Conservation (phyloP, 257 asterid genomes). For the Jacaranda mimosifolia region DNA sequence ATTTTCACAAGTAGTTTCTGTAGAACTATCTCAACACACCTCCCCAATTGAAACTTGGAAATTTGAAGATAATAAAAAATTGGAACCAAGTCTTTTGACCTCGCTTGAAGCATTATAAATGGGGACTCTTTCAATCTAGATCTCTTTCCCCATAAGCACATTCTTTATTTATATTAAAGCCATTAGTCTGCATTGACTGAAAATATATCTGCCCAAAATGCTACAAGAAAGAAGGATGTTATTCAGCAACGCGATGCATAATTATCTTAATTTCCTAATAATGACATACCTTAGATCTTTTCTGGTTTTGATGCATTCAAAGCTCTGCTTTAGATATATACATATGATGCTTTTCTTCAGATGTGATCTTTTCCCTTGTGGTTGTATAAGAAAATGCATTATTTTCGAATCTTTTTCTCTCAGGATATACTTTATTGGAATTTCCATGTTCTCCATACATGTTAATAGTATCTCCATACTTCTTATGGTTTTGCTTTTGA, state of each 20-base stretch:
- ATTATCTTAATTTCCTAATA: no score
- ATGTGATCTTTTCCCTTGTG: slow-evolving; percentile 4
- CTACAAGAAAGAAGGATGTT: slow-evolving; percentile 31
- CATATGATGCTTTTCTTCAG: slow-evolving; percentile 59
- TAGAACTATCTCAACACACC: slow-evolving; percentile 39
- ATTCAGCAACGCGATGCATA: no score
- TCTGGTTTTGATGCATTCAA: slow-evolving; percentile 57
- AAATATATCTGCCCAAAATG: slow-evolving; percentile 65
- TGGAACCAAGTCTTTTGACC: slow-evolving; percentile 65
- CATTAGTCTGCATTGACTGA: slow-evolving; percentile 62
- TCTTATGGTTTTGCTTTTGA: slow-evolving; percentile 68
- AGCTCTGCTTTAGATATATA: slow-evolving; percentile 70
- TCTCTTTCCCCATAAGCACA: slow-evolving; percentile 64
- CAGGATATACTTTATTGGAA: slow-evolving; percentile 61
- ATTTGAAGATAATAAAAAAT: slow-evolving; percentile 57
- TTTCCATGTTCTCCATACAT: slow-evolving; percentile 57
- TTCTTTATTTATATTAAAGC: slow-evolving; percentile 41
- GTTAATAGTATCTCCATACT: slow-evolving; percentile 61
- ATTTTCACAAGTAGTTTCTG: background rate
- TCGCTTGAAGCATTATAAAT: slow-evolving; percentile 50
- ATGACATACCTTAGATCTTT: slow-evolving; percentile 53
- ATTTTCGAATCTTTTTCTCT: slow-evolving; percentile 49
- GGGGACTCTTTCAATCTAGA: slow-evolving; percentile 66
- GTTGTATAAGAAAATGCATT: slow-evolving; percentile 31
- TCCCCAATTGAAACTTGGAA: slow-evolving; percentile 51